phyloP scores from a whole-genome alignment of 2,329 filamentous ascomycete genomes.

The Thermoascus crustaceus region DNA sequence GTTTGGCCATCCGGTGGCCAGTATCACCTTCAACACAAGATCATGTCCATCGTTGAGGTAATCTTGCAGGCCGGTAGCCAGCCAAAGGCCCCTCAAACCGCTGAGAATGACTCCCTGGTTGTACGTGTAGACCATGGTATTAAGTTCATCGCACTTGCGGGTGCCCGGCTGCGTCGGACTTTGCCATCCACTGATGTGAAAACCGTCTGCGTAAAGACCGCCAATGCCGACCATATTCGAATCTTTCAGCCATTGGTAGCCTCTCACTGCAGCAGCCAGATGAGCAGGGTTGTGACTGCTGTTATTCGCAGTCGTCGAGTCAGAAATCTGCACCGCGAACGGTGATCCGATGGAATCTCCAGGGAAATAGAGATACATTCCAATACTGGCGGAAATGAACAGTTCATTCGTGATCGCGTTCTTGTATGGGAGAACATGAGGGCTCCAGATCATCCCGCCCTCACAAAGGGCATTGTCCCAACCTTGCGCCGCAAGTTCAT shows the following conservation, averaged over 20 bases:
- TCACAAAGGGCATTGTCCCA: constrained; percentile 77
- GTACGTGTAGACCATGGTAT: constrained; percentile 90
- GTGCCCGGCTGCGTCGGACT: constrained; percentile 54
- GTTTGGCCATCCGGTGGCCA: constrained; percentile 65
- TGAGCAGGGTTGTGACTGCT: constrained; percentile 54
- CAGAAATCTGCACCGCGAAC: constrained; percentile 39
- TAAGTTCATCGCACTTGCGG: constrained; percentile 66
- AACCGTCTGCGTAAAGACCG: constrained; percentile 79
- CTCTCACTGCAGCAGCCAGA: constrained; percentile 64
- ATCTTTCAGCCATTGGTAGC: constrained; percentile 69
- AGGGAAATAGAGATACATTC: constrained; percentile 85
- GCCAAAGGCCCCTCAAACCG: constrained; percentile 71
- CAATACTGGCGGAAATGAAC: constrained; percentile 73
- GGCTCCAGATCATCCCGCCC: constrained; percentile 90
- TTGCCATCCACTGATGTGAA: constrained; percentile 64
- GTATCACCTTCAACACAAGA: constrained; percentile 66
- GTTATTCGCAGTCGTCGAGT: constrained; percentile 15
- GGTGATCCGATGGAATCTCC: constrained; percentile 68
- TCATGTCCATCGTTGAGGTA: constrained; percentile 73
- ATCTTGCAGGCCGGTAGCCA: constrained; percentile 60
- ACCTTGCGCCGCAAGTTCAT: constrained; percentile 66
- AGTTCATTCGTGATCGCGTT: constrained; percentile 95
- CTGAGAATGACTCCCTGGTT: constrained; percentile 89
- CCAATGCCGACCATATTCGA: constrained; percentile 72
- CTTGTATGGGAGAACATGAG: constrained; percentile 73